Percentiles rank a stretch among this genome's conserved stretches.
These are phyloP conservation scores for Ciborinia camelliae DNA, from an alignment of 2,329 filamentous ascomycete genomes.

Conservation along the genomic window DNA sequence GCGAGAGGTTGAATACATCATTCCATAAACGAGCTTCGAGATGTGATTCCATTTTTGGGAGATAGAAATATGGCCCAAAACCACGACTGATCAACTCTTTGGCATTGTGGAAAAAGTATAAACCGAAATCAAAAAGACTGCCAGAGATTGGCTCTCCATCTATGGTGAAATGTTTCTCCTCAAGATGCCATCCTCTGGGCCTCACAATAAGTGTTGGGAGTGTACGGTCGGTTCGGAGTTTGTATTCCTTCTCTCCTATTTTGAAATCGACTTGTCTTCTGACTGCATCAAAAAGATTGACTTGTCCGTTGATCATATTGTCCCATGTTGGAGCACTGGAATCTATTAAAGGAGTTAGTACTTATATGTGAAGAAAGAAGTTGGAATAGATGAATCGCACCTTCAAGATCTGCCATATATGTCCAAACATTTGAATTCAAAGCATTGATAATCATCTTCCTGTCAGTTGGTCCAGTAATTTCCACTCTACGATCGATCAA, in stretches of 20 bases:
- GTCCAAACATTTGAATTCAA: conserved; percentile 96
- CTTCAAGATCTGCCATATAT: conserved; percentile 99
- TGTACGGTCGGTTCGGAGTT: conserved; percentile 84
- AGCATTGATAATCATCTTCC: conserved; percentile 99
- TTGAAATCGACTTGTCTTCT: conserved; percentile 95
- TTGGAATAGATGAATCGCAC: conserved; percentile 46
- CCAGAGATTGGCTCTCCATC: conserved; percentile 94
- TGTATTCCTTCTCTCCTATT: conserved; percentile 93
- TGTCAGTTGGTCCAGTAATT: conserved; percentile 94
- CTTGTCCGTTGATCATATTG: conserved; percentile 98
- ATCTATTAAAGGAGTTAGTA: conserved; percentile 52
- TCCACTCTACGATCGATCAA: conserved; percentile 91
- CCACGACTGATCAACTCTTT: conserved; percentile 80
- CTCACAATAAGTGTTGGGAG: conserved; percentile 91
- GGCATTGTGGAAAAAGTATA: conserved; percentile 99
- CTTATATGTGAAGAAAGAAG: not conserved
- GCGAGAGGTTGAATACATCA: conserved; percentile 91
- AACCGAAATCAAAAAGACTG: conserved; percentile 91
- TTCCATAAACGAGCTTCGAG: conserved; percentile 98
- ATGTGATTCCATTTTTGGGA: conserved; percentile 97
- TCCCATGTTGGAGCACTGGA: conserved; percentile 96
- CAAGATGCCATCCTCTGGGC: conserved; percentile 94
- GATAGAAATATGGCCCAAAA: conserved; percentile 92
- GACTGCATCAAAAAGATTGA: conserved; percentile 96
- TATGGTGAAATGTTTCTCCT: conserved; percentile 96